Percentiles rank a stretch among this genome's conserved stretches.
These are phyloP conservation scores for Paraphaeosphaeria minitans DNA, from an alignment of 2,329 filamentous ascomycete genomes.

Conservation along the genomic window DNA sequence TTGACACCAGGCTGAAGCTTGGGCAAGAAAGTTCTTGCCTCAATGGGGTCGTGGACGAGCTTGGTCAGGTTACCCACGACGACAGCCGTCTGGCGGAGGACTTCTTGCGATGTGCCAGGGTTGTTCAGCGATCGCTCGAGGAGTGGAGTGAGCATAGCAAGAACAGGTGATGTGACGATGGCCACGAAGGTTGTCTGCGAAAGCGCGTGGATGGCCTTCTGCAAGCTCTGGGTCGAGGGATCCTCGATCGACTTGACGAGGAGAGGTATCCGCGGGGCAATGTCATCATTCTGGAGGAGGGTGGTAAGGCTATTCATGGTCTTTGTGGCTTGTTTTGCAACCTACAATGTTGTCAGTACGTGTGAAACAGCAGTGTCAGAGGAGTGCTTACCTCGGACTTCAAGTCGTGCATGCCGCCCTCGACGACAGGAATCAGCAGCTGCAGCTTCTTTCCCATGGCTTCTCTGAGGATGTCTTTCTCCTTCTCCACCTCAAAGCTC, in stretches of 20 bases:
- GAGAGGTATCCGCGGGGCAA: constrained; percentile 87
- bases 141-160: constrained; percentile 91
- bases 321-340: constrained; percentile 82
- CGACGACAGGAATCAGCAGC: constrained; percentile 85
- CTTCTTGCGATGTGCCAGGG: constrained; percentile 88
- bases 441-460: constrained; percentile 89
- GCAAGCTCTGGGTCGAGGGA: constrained; percentile 82
- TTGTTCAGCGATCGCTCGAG: constrained; percentile 93
- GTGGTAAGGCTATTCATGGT: constrained; percentile 91
- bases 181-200: constrained; percentile 99
- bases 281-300: constrained; percentile 94
- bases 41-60: constrained; percentile 92
- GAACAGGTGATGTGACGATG: constrained; percentile 90
- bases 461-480: constrained; percentile 89
- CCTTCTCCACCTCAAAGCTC: constrained; percentile 79
- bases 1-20: constrained; percentile 95
- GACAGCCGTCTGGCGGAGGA: constrained; percentile 91
- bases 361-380: constrained; percentile 47
- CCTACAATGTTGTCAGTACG: constrained; percentile 40
- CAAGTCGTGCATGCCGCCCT: constrained; percentile 93
- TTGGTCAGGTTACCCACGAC: constrained; percentile 98
- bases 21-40: constrained; percentile 92
- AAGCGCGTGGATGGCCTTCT: constrained; percentile 95
- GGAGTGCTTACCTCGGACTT: constrained; percentile 67
- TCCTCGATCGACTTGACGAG: constrained; percentile 95